These are phyloP conservation scores for Linanthus parryae DNA, from an alignment of 148 eudicot species.

Conservation along the genomic window DNA sequence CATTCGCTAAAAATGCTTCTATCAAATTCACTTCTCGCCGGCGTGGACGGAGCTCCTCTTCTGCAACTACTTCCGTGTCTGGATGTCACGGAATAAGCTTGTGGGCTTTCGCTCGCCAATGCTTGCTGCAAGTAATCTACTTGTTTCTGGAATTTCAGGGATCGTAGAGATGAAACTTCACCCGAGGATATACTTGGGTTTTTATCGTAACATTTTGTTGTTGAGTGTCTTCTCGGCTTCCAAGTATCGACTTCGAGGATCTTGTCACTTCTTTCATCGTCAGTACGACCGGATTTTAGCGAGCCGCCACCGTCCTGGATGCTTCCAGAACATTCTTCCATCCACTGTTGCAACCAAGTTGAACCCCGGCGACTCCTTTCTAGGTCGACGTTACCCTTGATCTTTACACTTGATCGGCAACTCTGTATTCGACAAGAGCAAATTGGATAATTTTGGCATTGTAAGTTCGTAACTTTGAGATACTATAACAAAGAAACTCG, in stretches of 20 bases:
- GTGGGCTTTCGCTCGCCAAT: conserved; percentile 8
- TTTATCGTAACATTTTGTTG: conserved; percentile 35
- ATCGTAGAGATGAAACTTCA: conserved; percentile 42
- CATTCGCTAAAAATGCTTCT: too few species aligned
- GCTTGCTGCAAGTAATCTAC: conserved; percentile 14
- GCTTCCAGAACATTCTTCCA: conserved; percentile 55
- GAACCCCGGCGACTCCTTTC: conserved; percentile 20
- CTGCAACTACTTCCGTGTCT: too few species aligned
- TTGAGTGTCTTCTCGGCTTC: conserved; percentile 53
- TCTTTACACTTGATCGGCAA: conserved; percentile 9
- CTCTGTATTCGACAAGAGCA: not conserved
- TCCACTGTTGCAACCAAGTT: conserved; percentile 62
- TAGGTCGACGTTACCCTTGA: conserved; percentile 16
- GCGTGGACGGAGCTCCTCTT: too few species aligned
- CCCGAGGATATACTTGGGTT: conserved; percentile 34
- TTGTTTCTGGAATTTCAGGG: conserved; percentile 36
- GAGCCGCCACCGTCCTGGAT: conserved; percentile 30
- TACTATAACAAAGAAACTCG: too few species aligned
- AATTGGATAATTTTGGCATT: not conserved
- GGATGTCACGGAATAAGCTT: conserved; percentile 4
- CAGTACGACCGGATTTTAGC: conserved; percentile 15
- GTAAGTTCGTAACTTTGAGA: too few species aligned
- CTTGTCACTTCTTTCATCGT: conserved; percentile 67
- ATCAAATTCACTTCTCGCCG: too few species aligned
- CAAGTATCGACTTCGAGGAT: conserved; percentile 85